A percentile compares a stretch with the other conserved stretches of the same genome.
phyloP scores from a whole-genome alignment of 208 protist genomes.

The Vickermania spadyakhi region DNA sequence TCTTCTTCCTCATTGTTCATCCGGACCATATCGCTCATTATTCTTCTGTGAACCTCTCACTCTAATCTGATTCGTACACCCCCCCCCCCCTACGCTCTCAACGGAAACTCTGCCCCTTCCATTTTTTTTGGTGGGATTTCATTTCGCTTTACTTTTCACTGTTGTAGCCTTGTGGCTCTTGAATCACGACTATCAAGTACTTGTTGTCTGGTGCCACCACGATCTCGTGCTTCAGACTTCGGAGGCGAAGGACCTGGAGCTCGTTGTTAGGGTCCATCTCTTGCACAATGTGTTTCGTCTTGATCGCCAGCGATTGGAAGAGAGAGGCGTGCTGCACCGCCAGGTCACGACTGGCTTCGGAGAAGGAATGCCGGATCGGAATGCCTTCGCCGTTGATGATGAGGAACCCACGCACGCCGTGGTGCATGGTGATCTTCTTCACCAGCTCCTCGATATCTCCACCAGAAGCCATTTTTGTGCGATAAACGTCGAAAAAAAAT shows the following conservation, averaged over 20 bases:
- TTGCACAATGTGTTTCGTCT: constrained; percentile 83
- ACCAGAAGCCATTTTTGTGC: constrained; percentile 56
- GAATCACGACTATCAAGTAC: constrained; percentile 87
- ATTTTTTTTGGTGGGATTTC: too few relatives aligned
- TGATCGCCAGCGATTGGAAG: constrained; percentile 90
- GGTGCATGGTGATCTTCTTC: constrained; percentile 91
- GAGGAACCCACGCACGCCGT: constrained; percentile 92
- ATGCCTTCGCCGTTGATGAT: constrained; percentile 94
- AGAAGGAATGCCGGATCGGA: constrained; percentile 90
- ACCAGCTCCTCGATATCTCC: constrained; percentile 95
- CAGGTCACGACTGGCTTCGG: constrained; percentile 74
- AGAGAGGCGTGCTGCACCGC: constrained; percentile 92
- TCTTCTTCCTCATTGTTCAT: too few relatives aligned
- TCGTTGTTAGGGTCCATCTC: constrained; percentile 94
- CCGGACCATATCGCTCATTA: too few relatives aligned
- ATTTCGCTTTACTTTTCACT: constrained; percentile 7
- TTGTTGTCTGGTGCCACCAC: constrained; percentile 93
- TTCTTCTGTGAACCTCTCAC: too few relatives aligned
- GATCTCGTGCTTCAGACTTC: constrained; percentile 94
- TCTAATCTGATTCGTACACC: too few relatives aligned
- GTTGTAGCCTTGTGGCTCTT: constrained; percentile 50
- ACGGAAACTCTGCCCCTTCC: too few relatives aligned
- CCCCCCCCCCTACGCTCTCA: too few relatives aligned
- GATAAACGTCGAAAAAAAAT: too few relatives aligned
- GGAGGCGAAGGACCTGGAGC: constrained; percentile 91